Conservation (phyloP, 768 basidiomycete genomes). For the Leccinum barrowsii region DNA sequence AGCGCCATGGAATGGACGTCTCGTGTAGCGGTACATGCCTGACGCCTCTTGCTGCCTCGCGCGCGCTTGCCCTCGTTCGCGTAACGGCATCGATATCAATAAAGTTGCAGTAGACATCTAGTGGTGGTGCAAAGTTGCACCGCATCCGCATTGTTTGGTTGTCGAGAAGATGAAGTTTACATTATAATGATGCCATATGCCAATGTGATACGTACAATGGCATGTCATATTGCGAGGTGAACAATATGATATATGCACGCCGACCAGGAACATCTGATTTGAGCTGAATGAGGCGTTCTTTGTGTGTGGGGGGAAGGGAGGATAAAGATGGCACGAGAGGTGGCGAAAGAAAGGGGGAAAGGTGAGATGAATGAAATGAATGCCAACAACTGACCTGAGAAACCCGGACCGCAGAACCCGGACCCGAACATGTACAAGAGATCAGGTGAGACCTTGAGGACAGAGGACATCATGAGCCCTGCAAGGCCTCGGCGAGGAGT, state of each 20-base stretch:
- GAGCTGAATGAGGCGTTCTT: background rate
- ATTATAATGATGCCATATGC: background rate
- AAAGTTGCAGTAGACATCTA: background rate
- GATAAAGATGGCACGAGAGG: background rate
- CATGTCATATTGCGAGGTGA: background rate
- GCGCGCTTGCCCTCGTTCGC: background rate
- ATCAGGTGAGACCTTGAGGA: background rate
- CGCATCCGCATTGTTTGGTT: background rate
- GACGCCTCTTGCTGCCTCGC: background rate
- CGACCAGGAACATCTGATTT: background rate
- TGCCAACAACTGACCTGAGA: background rate
- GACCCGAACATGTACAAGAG: no score
- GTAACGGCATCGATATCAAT: background rate
- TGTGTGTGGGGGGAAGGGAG: background rate
- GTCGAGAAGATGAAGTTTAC: background rate
- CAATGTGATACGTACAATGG: background rate
- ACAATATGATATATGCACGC: background rate
- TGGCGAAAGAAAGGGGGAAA: background rate
- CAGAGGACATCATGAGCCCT: background rate
- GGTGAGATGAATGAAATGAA: background rate
- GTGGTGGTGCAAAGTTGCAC: background rate
- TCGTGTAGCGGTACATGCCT: background rate
- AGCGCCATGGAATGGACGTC: background rate
- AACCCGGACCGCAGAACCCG: background rate
- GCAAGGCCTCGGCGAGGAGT: no score